These are phyloP conservation scores for Saccharomycopsis schoenii DNA, from an alignment of 805 yeast genomes.

Conservation along the genomic window DNA sequence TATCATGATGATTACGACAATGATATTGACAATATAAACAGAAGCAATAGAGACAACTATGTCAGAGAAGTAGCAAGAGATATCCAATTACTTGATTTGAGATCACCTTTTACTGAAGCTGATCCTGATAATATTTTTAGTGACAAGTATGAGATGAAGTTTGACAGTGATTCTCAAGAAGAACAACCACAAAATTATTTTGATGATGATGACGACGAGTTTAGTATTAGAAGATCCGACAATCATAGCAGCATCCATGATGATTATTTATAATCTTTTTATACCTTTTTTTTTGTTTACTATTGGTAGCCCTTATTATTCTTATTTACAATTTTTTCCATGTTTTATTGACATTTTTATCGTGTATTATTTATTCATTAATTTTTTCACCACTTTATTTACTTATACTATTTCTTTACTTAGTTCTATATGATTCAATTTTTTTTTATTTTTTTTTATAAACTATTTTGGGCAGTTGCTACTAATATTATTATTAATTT, in stretches of 20 bases:
- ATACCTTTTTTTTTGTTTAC: not conserved
- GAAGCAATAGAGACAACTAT: not conserved
- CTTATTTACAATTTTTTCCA: not conserved
- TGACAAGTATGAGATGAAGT: not conserved
- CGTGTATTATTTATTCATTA: no score
- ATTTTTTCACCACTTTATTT: no score
- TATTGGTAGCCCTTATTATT: no score
- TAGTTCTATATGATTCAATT: no score
- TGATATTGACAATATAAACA: not conserved
- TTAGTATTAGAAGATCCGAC: not conserved
- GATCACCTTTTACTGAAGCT: slow-evolving; percentile 6
- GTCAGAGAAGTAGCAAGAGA: not conserved
- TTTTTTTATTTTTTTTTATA: no score
- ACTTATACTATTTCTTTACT: no score
- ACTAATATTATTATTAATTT: no score
- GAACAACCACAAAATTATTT: not conserved
- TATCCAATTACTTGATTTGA: slow-evolving; percentile 13
- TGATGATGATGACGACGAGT: not conserved
- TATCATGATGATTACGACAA: not conserved
- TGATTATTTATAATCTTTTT: not conserved
- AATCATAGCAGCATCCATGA: not conserved
- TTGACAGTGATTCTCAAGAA: not conserved
- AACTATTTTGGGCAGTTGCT: no score
- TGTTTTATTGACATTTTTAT: no score
- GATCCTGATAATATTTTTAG: slow-evolving; percentile 3